phyloP scores from a whole-genome alignment of 306 rosid genomes.

The Cicer cuneatum region DNA sequence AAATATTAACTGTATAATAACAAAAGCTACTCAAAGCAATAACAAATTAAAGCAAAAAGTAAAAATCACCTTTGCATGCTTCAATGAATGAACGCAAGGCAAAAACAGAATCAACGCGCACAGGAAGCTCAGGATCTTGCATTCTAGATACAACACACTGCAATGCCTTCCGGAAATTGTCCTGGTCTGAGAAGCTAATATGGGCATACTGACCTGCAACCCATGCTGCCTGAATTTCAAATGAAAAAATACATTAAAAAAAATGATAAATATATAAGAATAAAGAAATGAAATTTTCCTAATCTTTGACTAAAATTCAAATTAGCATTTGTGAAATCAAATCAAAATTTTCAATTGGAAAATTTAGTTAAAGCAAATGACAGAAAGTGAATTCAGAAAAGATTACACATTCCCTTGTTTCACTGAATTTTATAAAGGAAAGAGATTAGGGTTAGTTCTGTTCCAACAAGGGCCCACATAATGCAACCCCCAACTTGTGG shows the following conservation, averaged over 20 bases:
- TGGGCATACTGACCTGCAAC: conserved; percentile 98
- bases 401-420: not conserved
- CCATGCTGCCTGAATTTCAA: conserved; percentile 84
- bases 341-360: conserved; percentile 4
- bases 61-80: conserved; percentile 82
- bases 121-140: conserved; percentile 95
- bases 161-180: conserved; percentile 84
- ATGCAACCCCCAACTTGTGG: not conserved
- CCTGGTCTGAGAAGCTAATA: conserved; percentile 78
- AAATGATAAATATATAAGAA: not conserved
- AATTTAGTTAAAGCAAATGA: not conserved
- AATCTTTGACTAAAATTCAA: not conserved
- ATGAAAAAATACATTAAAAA: not conserved
- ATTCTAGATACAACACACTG: conserved; percentile 91
- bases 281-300: not conserved
- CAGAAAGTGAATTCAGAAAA: conserved; percentile 1
- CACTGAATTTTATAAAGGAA: not conserved
- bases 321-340: conserved; percentile 11
- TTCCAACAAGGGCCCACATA: not conserved
- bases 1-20: not conserved
- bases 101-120: conserved; percentile 97
- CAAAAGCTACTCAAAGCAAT: not conserved
- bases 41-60: not conserved
- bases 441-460: not conserved
- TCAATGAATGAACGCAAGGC: conserved; percentile 94